A percentile compares a stretch with the other conserved stretches of the same genome.
These are phyloP conservation scores for Fusarium poae DNA, from an alignment of 2,329 filamentous ascomycete species.

Conservation along the genomic window DNA sequence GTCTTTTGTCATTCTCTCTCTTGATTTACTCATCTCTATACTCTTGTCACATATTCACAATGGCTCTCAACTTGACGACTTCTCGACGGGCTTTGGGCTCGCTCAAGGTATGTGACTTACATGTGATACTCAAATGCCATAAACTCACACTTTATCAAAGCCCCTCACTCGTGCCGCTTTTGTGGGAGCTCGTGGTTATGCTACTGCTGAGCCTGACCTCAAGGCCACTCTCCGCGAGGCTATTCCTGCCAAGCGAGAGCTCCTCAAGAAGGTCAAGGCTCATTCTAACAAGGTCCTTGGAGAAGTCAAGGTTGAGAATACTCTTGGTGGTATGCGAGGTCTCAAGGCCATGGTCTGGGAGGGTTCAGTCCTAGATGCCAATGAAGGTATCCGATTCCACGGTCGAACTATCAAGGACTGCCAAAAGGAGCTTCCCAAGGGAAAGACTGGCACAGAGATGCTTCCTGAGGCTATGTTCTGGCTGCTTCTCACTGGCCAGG, in stretches of 20 bases:
- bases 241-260: slow-evolving; percentile 93
- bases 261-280: slow-evolving; percentile 93
- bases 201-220: slow-evolving; percentile 86
- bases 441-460: slow-evolving; percentile 93
- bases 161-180: slow-evolving; percentile 51
- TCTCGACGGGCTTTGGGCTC: slow-evolving; percentile 73
- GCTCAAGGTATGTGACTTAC: slow-evolving; percentile 66
- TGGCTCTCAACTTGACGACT: slow-evolving; percentile 74
- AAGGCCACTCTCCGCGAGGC: slow-evolving; percentile 86
- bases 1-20: slow-evolving; percentile 9
- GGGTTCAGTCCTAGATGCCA: slow-evolving; percentile 93
- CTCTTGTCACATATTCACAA: slow-evolving; percentile 52
- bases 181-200: slow-evolving; percentile 69
- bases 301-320: slow-evolving; percentile 93
- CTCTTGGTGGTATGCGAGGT: slow-evolving; percentile 95
- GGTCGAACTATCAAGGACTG: slow-evolving; percentile 98
- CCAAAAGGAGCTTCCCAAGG: slow-evolving; percentile 93
- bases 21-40: slow-evolving; percentile 10
- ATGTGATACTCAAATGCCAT: slow-evolving; percentile 12
- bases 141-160: slow-evolving; percentile 35
- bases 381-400: slow-evolving; percentile 98
- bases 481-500: slow-evolving; percentile 93
- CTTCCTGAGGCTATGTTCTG: slow-evolving; percentile 99
- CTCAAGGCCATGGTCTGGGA: slow-evolving; percentile 99
- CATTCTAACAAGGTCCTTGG: slow-evolving; percentile 86